These are phyloP conservation scores for Triticum timopheevii DNA, from an alignment of 176 grass and related monocot species.

Conservation along the genomic window DNA sequence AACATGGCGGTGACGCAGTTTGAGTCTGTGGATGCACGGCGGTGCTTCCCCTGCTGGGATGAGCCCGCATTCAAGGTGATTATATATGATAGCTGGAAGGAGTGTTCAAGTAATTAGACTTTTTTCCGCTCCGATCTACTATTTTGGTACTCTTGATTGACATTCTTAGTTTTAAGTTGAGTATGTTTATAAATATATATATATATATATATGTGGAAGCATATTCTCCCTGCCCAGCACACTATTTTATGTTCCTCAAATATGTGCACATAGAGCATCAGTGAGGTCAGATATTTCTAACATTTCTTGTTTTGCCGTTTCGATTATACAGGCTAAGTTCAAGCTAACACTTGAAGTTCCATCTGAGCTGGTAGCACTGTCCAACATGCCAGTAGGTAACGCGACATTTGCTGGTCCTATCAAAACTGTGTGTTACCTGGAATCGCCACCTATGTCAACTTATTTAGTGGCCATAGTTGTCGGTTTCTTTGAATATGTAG, in stretches of 20 bases:
- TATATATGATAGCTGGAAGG: not conserved
- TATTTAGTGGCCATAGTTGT: constrained; percentile 90
- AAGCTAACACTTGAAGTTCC: constrained; percentile 75
- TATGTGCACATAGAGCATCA: not conserved
- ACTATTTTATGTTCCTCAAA: constrained; percentile 22
- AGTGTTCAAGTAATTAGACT: not conserved
- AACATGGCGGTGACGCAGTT: constrained; percentile 94
- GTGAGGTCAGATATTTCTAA: not conserved
- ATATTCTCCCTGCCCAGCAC: not conserved
- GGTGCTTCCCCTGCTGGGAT: constrained; percentile 91
- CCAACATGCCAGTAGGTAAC: constrained; percentile 69
- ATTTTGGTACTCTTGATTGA: not conserved
- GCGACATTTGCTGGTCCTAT: constrained; percentile 41
- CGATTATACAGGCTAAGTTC: constrained; percentile 74
- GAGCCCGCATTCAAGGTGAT: constrained; percentile 84
- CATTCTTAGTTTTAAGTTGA: not conserved
- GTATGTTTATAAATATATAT: not conserved
- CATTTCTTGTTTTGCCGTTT: not conserved
- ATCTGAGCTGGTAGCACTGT: constrained; percentile 64
- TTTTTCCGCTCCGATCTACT: constrained; percentile 5
- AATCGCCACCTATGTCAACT: constrained; percentile 94
- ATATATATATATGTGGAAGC: not conserved
- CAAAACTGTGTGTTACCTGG: constrained; percentile 53
- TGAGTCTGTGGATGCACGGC: constrained; percentile 73
- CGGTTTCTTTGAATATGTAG: constrained; percentile 77